These are phyloP conservation scores for Teratosphaeria pseudoeucalypti DNA, from an alignment of 2,329 filamentous ascomycete species.

Conservation along the genomic window DNA sequence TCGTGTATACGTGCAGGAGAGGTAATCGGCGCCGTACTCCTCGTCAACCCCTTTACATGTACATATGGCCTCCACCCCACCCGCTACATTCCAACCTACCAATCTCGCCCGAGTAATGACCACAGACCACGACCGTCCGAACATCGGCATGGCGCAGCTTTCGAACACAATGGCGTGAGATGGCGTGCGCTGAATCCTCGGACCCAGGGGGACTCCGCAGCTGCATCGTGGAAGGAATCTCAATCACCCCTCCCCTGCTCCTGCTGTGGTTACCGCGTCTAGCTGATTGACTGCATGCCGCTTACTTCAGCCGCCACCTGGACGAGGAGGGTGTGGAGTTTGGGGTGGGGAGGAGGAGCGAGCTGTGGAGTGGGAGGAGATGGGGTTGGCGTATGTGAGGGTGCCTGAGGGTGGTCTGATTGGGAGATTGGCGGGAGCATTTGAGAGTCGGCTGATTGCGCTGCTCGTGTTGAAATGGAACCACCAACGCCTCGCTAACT, in stretches of 20 bases:
- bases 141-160: slow-evolving; percentile 11
- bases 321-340: slow-evolving; percentile 73
- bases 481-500: neutral
- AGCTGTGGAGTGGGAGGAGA: slow-evolving; percentile 69
- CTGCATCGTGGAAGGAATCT: slow-evolving; percentile 21
- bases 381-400: slow-evolving; percentile 58
- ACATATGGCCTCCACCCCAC: too few species aligned
- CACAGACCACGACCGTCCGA: neutral
- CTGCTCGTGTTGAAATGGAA: too few species aligned
- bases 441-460: too few species aligned
- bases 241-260: slow-evolving; percentile 3
- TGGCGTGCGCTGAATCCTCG: slow-evolving; percentile 11
- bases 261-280: slow-evolving; percentile 51
- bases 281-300: too few species aligned
- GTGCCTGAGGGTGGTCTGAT: too few species aligned
- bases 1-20: too few species aligned
- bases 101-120: too few species aligned
- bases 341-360: slow-evolving; percentile 77
- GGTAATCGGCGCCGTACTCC: too few species aligned
- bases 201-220: neutral
- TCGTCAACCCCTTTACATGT: too few species aligned
- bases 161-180: slow-evolving; percentile 18
- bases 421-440: too few species aligned
- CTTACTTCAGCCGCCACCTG: slow-evolving; percentile 44
- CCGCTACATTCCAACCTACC: neutral